These are phyloP conservation scores for Teunomyces lycoperdinae DNA, from an alignment of 805 yeast genomes.

Conservation along the genomic window DNA sequence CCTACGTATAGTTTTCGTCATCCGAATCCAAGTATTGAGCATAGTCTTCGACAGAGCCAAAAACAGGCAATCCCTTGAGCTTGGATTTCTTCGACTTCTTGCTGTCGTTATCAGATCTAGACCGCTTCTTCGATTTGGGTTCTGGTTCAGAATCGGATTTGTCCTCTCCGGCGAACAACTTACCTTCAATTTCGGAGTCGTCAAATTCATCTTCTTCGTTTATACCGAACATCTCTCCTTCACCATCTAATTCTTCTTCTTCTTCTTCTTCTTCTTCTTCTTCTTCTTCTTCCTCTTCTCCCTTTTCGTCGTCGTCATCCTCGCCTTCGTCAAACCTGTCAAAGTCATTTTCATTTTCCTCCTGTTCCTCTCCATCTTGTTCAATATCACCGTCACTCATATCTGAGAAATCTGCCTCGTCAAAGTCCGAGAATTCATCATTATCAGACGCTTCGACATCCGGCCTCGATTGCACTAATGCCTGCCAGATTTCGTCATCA, in stretches of 20 bases:
- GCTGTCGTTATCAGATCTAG: constrained; percentile 24
- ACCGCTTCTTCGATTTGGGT: constrained; percentile 15
- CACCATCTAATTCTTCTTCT: constrained; percentile 19
- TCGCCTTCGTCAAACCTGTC: constrained; percentile 24
- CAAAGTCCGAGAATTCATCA: constrained; percentile 38
- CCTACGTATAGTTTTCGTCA: constrained; percentile 42
- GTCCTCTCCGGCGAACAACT: constrained; percentile 26
- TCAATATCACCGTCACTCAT: constrained; percentile 27
- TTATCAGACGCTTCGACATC: constrained; percentile 52
- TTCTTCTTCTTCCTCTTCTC: constrained; percentile 16
- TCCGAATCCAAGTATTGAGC: constrained; percentile 69
- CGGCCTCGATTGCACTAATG: constrained; percentile 71
- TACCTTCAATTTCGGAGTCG: constrained; percentile 13
- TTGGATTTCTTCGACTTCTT: constrained; percentile 49
- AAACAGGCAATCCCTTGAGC: constrained; percentile 70
- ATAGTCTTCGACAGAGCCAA: constrained; percentile 88
- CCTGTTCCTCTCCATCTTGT: constrained; percentile 21
- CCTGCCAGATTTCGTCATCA: constrained; percentile 80
- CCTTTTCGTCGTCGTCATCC: constrained; percentile 19
- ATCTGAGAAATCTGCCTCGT: constrained; percentile 42
- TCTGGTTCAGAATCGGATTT: constrained; percentile 17
- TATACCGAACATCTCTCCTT: constrained; percentile 18
- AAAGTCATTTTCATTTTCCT: constrained; percentile 17
- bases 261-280: constrained; percentile 15
- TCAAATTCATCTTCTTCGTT: constrained; percentile 26